phyloP scores from a whole-genome alignment of 176 grass and related monocot species.

The Microstegium vimineum region DNA sequence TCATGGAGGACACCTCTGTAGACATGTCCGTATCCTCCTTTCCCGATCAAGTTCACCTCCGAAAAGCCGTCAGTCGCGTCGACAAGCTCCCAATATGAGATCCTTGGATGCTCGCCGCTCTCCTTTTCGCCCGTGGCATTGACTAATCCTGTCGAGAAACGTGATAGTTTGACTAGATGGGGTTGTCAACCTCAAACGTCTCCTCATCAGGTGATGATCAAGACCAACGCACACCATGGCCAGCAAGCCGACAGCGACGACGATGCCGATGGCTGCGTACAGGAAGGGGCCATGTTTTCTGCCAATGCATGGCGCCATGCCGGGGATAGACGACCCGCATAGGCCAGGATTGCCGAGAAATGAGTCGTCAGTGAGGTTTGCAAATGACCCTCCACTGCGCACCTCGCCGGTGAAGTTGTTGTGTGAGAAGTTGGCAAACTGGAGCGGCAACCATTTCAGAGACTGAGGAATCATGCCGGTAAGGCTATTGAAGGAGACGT shows the following conservation, averaged over 20 bases:
- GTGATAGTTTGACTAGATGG: background rate
- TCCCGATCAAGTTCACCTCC: conserved; percentile 41
- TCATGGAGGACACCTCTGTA: conserved; percentile 46
- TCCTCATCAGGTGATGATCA: background rate
- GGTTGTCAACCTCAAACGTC: background rate
- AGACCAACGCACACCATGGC: background rate
- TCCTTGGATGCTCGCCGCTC: conserved; percentile 44
- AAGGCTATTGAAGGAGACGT: conserved; percentile 54
- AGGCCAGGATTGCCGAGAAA: conserved; percentile 53
- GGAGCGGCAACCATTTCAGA: conserved; percentile 41
- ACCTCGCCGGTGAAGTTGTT: conserved; percentile 57
- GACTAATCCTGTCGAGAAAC: background rate
- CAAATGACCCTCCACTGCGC: conserved; percentile 38
- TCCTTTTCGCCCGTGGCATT: conserved; percentile 25
- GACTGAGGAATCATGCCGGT: conserved; percentile 40
- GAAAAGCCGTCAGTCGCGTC: conserved; percentile 62
- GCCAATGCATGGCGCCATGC: conserved; percentile 18
- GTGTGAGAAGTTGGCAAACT: conserved; percentile 54
- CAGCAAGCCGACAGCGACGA: background rate
- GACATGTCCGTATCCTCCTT: conserved; percentile 52
- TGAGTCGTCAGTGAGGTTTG: conserved; percentile 36
- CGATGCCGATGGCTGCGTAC: background rate
- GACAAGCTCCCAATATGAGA: conserved; percentile 55
- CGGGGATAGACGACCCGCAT: conserved; percentile 47
- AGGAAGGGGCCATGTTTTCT: conserved; percentile 3